These are phyloP conservation scores for Gaeumannomyces tritici DNA, from an alignment of 2,329 filamentous ascomycete genomes.

Conservation along the genomic window DNA sequence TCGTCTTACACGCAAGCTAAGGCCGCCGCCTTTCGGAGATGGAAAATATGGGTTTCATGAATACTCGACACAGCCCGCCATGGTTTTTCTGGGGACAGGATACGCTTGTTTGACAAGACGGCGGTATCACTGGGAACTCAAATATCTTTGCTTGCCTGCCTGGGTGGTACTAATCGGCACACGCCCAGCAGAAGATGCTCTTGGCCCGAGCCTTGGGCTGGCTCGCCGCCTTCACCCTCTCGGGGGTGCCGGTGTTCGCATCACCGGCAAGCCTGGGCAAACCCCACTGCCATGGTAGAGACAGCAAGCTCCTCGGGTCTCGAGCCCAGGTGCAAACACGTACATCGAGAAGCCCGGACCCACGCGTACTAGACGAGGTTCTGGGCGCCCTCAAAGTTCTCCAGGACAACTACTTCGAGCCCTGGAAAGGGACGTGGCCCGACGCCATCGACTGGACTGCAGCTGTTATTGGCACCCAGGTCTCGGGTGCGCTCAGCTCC, in stretches of 20 bases:
- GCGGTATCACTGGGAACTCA: not conserved
- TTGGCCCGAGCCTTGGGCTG: not conserved
- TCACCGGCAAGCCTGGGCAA: not conserved
- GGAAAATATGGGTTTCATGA: not conserved
- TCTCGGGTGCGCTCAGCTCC: conserved; percentile 64
- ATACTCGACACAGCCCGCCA: not conserved
- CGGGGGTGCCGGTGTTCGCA: not conserved
- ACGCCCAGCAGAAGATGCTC: not conserved
- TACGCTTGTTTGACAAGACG: not conserved
- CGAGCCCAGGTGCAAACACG: not conserved
- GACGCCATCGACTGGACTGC: conserved; percentile 87
- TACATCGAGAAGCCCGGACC: not conserved
- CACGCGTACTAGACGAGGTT: conserved; percentile 33
- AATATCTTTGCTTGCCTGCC: not conserved
- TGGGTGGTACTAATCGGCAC: not conserved
- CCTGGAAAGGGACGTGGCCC: conserved; percentile 76
- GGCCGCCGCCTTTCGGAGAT: not conserved
- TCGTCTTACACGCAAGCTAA: not conserved
- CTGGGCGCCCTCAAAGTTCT: conserved; percentile 62
- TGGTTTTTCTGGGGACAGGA: not conserved
- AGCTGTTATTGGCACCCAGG: conserved; percentile 71
- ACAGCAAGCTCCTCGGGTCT: not conserved
- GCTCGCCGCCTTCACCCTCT: not conserved
- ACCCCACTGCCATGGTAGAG: not conserved
- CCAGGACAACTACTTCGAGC: conserved; percentile 68